Evolutionary conservation across 768 basidiomycete species (phyloP), one percentile per base, ranked within the genome.

Genomic region (Kwoniella botswanensis): DNA sequence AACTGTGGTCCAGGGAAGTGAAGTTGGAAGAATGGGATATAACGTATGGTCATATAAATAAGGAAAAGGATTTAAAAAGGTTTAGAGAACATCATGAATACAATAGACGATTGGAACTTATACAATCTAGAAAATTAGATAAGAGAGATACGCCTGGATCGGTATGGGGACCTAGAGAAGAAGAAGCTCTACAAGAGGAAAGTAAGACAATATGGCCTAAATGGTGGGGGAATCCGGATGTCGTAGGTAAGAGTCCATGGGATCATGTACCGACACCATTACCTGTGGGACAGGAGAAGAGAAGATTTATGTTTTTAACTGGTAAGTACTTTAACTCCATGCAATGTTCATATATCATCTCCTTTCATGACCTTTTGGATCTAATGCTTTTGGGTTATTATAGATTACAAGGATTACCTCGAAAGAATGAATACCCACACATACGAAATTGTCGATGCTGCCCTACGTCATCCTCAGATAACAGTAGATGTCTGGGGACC

Each of bases 401-500:
- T 35, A 84, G 82, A 80, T 58, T 82, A 81, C 60, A 75, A 72
- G 3, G 82, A 82, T 61, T 83, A 84, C 68, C 74, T 84, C 11
- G 79, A 80, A 69, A 65, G 82, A n/a, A 82, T 82, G 80, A 84
- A 84, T 71, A 79, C 82, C 5, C 79, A 82, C 68, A 83, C 79
- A n/a, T 81, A 82, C 70, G 84, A 84, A 64, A 79, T 84, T 55
- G 78, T 84, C 46, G 79, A 82, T 55, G 76, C 84, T 4, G 79
- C 84, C 0, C 62, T 82, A 21, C 78, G 81, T 0, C 80, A 83
- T 72, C 84, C 82, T 0, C 56, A 74, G 15, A 46, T 82, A 22
- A 72, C 69, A 11, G 73, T 78, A 4, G 84, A 84, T 62, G 79
- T 83, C 22, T 84, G 84, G 84, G 84, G 84, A 41, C 84, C 84